Evolutionary conservation across 2,329 filamentous ascomycete species (phyloP), one percentile per base, ranked within the genome.

Genomic region (Botrytis fragariae): DNA sequence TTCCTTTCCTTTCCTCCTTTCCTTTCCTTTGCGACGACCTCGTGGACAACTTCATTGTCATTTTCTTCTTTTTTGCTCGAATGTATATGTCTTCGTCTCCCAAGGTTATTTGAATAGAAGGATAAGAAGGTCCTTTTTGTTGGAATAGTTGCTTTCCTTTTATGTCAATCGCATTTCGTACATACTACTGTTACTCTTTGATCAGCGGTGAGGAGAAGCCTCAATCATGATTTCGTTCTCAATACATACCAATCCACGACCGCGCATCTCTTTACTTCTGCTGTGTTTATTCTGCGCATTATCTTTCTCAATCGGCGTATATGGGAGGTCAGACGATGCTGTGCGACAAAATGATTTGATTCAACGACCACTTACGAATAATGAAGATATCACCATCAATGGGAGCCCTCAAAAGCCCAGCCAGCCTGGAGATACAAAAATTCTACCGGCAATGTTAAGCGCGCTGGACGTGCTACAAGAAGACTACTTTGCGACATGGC

Each of bases 401-500:
- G 68, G 60, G 39, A 44, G 65, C n/a, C 60, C 68, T 39, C 68
- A 73, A 44, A 60, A 71, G 4, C 68, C 37, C 60, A 14, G 71
- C 22, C 54, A 59, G 29, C 48, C 48, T 7, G 39, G 37, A 44
- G 39, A 71, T 25, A 20, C 71, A 25, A 64, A 77, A 35, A 76
- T 75, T 7, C 73, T 80, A 48, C 74, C 75, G 32, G 76, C 76
- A 51, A 73, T 81, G 59, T 73, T 92, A 64, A 82, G 87, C 67
- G 92, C 93, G 9, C 85, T 98, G 75, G 86, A 89, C 64, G 89
- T 91, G 9, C 89, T 98, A 86, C 94, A 98, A 81, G 85, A 88
- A 70, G 84, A 87, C 39, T 97, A 94, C 83, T 98, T 96, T 80
- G 87, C 90, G 64, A 83, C 91, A 7, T 92, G 92, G 86, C 84